These are phyloP conservation scores for Globisporangium orthogonon DNA, from an alignment of 352 stramenopile genomes.

Conservation along the genomic window DNA sequence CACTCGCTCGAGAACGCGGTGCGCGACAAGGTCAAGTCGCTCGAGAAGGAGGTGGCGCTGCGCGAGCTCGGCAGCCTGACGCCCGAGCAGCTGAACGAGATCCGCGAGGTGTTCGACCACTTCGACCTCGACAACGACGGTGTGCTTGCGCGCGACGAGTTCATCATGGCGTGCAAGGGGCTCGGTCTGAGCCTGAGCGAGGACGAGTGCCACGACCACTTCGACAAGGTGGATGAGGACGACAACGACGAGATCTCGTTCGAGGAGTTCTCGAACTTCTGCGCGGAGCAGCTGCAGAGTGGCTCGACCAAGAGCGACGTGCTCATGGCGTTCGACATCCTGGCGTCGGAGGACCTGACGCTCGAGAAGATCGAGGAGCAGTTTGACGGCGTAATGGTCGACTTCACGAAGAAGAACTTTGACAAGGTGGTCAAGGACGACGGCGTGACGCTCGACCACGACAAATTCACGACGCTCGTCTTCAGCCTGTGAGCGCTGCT, in stretches of 20 bases:
- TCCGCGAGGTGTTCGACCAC: slow-evolving; percentile 88
- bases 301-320: slow-evolving; percentile 82
- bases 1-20: slow-evolving; percentile 73
- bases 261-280: slow-evolving; percentile 82
- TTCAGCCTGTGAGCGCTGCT: slow-evolving; percentile 56
- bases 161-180: slow-evolving; percentile 89
- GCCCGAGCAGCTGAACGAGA: slow-evolving; percentile 77
- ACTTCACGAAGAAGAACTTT: slow-evolving; percentile 80
- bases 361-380: slow-evolving; percentile 76
- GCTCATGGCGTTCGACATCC: slow-evolving; percentile 71
- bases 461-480: slow-evolving; percentile 75
- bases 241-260: slow-evolving; percentile 85
- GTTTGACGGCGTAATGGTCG: slow-evolving; percentile 64
- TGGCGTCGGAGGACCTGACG: slow-evolving; percentile 66
- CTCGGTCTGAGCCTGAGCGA: slow-evolving; percentile 83
- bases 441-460: slow-evolving; percentile 54
- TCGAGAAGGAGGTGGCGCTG: slow-evolving; percentile 86
- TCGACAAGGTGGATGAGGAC: slow-evolving; percentile 81
- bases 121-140: slow-evolving; percentile 88
- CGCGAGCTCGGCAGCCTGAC: slow-evolving; percentile 82
- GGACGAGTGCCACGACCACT: slow-evolving; percentile 85
- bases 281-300: slow-evolving; percentile 84
- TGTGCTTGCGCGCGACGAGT: slow-evolving; percentile 82
- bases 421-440: slow-evolving; percentile 42
- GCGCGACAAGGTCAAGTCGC: slow-evolving; percentile 80